Conservation (phyloP, 345 rosid species). For the Ailanthus altissimus region DNA sequence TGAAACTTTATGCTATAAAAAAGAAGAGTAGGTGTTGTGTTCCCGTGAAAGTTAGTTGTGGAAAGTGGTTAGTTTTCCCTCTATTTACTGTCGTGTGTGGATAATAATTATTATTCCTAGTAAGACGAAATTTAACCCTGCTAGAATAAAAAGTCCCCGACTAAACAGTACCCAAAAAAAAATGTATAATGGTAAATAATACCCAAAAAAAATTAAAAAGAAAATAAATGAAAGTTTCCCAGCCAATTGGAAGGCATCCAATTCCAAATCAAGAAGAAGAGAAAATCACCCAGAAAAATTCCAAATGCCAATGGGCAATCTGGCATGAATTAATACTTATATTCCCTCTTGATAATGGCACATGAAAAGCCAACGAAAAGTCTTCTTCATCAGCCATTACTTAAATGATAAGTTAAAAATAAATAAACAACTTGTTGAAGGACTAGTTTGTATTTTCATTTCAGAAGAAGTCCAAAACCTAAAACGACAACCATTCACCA, state of each 20-base stretch:
- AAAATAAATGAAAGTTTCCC: neutral
- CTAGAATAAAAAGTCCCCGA: neutral
- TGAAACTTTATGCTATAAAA: neutral
- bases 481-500: neutral
- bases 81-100: no score
- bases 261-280: neutral
- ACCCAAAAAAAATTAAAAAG: neutral
- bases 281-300: neutral
- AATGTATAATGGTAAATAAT: neutral
- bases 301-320: constrained; percentile 13
- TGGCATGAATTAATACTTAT: neutral
- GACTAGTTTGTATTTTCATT: neutral
- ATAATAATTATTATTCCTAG: neutral
- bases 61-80: neutral
- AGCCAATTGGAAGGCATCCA: constrained; percentile 11
- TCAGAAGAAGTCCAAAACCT: neutral
- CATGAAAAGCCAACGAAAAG: neutral
- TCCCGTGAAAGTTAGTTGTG: constrained; percentile 5
- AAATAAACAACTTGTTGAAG: neutral
- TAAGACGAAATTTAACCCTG: neutral
- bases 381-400: neutral
- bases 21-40: neutral
- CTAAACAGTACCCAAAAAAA: no score
- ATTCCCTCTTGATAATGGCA: neutral
- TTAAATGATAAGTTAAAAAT: neutral